Conservation (phyloP, 139 green algal genomes). For the Gonium pectorale region DNA sequence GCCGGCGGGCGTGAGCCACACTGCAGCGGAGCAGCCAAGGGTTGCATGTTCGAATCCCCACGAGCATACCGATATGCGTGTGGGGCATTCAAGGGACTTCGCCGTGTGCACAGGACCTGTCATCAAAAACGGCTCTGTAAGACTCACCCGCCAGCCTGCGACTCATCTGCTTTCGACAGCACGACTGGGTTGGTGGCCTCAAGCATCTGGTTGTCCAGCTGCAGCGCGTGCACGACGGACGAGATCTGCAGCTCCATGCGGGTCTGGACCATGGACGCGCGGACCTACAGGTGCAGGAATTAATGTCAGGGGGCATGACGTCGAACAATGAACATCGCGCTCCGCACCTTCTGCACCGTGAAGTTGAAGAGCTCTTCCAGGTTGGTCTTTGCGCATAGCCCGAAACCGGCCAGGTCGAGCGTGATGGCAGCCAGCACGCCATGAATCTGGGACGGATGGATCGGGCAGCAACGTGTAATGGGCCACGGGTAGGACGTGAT, state of each 20-base stretch:
- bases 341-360: conserved; percentile 59
- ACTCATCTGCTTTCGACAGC: conserved; percentile 67
- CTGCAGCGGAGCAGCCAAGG: background rate
- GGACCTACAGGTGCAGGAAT: conserved; percentile 16
- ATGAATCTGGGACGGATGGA: conserved; percentile 28
- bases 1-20: background rate
- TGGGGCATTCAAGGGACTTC: too few species aligned
- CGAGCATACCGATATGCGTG: too few species aligned
- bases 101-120: background rate
- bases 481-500: too few species aligned
- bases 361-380: conserved; percentile 89
- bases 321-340: too few species aligned
- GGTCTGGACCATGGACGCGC: conserved; percentile 46
- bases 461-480: too few species aligned
- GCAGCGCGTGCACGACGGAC: conserved; percentile 66
- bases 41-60: too few species aligned
- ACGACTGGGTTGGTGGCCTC: conserved; percentile 85
- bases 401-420: conserved; percentile 70
- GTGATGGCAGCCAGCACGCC: conserved; percentile 62
- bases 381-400: conserved; percentile 68
- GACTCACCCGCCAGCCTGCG: conserved; percentile 10
- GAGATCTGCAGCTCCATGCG: conserved; percentile 50
- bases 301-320: too few species aligned
- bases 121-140: background rate
- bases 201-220: conserved; percentile 93